phyloP scores from a whole-genome alignment of 2,329 filamentous ascomycete species.

The Colletotrichum sp. region DNA sequence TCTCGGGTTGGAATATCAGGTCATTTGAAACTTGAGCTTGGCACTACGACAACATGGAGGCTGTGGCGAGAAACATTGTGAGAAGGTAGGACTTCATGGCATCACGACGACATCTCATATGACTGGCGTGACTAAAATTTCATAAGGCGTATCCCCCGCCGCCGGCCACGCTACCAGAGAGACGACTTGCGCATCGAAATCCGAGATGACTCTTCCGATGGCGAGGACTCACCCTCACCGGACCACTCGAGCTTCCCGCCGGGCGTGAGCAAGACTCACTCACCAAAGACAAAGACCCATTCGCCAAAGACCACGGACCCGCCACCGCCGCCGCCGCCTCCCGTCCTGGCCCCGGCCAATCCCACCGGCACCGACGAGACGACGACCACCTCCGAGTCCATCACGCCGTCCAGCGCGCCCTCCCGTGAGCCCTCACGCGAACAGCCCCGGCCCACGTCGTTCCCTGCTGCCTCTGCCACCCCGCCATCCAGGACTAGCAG shows the following conservation, averaged over 20 bases:
- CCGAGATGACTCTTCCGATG: constrained; percentile 10
- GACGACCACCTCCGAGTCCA: not conserved
- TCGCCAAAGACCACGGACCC: not conserved
- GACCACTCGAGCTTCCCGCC: not conserved
- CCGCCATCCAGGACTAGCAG: not conserved
- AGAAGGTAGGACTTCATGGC: not conserved
- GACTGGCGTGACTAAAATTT: not conserved
- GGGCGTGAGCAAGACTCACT: not conserved
- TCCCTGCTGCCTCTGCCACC: not conserved
- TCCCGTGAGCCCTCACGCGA: not conserved
- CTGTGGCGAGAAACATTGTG: not conserved
- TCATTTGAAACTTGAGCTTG: not conserved
- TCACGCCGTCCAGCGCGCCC: not conserved
- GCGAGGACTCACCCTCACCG: constrained; percentile 15
- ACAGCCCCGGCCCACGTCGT: not conserved
- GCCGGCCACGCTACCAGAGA: not conserved
- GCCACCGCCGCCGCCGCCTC: not conserved
- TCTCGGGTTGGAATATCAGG: not conserved
- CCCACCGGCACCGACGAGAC: not conserved
- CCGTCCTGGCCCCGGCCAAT: not conserved
- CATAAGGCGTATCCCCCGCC: not conserved
- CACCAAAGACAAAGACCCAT: not conserved
- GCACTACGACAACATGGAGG: not conserved
- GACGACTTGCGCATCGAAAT: constrained; percentile 4
- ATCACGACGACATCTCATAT: not conserved